Base-by-base conservation (phyloP, 1,284 basidiomycete species). In the Rhodotorula glutinis region DNA sequence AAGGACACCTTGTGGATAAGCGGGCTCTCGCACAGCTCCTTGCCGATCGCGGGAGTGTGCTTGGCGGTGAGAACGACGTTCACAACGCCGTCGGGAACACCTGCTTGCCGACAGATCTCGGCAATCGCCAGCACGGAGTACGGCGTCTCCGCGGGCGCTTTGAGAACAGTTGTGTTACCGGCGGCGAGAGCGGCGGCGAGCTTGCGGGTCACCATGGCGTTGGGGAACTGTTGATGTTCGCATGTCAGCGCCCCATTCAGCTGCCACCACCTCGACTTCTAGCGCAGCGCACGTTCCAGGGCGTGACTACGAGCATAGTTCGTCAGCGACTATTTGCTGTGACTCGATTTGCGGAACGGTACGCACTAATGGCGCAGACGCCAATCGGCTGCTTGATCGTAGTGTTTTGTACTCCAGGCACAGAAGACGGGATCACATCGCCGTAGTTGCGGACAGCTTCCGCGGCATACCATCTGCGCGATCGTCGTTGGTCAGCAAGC, bases 61-160 rank as follows among this genome's bases (percentile, higher is more conserved):
- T 88, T 89, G 59, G 71, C 63, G 2, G 91, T 92, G 17, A 92
- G 92, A 53, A 98, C 86, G 63, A 97, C 84, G 79, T 98, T 98
- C 79, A 99, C 87, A 53, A 98, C 94, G 60, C 96, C 96, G 61
- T 90, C 87, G 19, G 96, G 95, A 56, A 98, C 83, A 53, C 94
- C 95, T 17, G 94, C 95, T 65, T 92, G 87, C 57, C 85, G 84
- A 17, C 63, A 64, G 21, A 76, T 67, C 33, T 94, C 90, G 11
- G 85, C 87, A 23, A 96, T 81, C 7, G 95, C 96, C 27, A 98
- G 85, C 23, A 89, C 88, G 46, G 92, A 93, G 80, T 91, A 96
- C 0, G 96, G 96, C 0, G 96, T 94, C 80, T 99, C 95, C 2
- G 93, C 86, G 3, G 96, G 89, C 4, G 94, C 93, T 78, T 99